Evolutionary conservation across 1,139 yeast species (phyloP).

Genomic region (Debaryomyces psychrophilus): DNA sequence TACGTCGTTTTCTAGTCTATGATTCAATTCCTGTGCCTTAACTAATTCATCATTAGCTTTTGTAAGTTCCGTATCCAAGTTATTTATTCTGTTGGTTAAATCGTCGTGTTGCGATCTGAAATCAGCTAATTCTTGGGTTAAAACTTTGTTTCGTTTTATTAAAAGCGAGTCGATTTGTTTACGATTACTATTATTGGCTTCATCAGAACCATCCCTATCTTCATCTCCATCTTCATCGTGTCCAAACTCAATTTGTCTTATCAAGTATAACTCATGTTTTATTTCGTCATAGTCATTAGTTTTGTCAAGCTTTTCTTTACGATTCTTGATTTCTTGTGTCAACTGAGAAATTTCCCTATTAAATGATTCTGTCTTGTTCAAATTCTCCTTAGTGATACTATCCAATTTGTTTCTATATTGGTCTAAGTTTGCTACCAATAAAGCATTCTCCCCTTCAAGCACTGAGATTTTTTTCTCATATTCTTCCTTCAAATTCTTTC

Average conservation of each 20-base stretch:
- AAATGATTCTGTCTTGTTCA: conserved; percentile 34
- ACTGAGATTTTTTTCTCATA: conserved; percentile 50
- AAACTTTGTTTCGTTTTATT: conserved; percentile 60
- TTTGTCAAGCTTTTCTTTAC: conserved; percentile 49
- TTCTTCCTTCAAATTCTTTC: conserved; percentile 35
- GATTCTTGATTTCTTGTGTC: conserved; percentile 51
- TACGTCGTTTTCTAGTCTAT: conserved; percentile 73
- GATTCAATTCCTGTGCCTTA: conserved; percentile 47
- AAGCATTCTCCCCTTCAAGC: conserved; percentile 67
- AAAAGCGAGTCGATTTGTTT: conserved; percentile 50
- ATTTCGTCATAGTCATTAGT: conserved; percentile 75
- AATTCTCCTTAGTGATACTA: conserved; percentile 36
- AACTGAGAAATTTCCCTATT: conserved; percentile 53
- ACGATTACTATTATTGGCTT: conserved; percentile 18
- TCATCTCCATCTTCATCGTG: conserved; percentile 35
- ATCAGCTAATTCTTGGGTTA: conserved; percentile 62
- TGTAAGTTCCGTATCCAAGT: conserved; percentile 44
- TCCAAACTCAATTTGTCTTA: conserved; percentile 78
- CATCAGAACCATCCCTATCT: conserved; percentile 16
- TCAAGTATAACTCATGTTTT: conserved; percentile 69
- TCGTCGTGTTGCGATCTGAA: conserved; percentile 56
- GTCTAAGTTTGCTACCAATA: conserved; percentile 65
- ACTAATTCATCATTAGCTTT: conserved; percentile 38
- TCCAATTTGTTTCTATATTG: conserved; percentile 44
- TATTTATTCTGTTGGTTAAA: conserved; percentile 35